Base-by-base conservation (phyloP, 1,284 basidiomycete species). In the Cutaneotrichosporon sp. region DNA sequence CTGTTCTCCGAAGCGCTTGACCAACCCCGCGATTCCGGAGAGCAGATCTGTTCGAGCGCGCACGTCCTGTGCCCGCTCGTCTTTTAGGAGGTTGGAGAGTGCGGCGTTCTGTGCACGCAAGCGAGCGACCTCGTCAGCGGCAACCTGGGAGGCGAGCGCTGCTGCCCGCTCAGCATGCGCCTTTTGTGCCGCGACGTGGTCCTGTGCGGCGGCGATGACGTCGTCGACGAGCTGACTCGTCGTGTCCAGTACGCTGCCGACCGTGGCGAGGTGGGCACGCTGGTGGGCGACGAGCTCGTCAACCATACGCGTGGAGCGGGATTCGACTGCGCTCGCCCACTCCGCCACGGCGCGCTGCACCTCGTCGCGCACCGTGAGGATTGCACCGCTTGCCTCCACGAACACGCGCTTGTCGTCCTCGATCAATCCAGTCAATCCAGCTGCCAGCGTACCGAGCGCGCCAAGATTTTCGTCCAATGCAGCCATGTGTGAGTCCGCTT, bases 21-120 rank as follows among this genome's bases (percentile, higher is more conserved):
- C 81, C 66, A 93, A 82, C 7, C 82, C 82, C 0, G 89, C 88
- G 62, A 96, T 84, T 42, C 87, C 87, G 55, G 88, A 84, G 49
- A 92, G 80, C 7, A 96, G 79, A 55, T 90, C 88, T 46, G 88
- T 86, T 68, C 88, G 89, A 2, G 89, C 85, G 58, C 84, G 85
- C 32, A 87, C 85, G 0, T 87, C 85, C 67, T 86, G 89, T 6
- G 79, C 74, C 73, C 85, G 86, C 78, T 95, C 90, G 5, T 85
- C 80, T 66, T 87, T 85, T 4, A 95, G 80, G 65, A 91, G 81
- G 30, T 83, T 82, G 1, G 81, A 78, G 34, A 97, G 83, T 1
- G 84, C 77, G n/a, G 83, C 82, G 72, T 95, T 95, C 75, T 94
- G 91, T 56, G 85, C 82, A 65, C 85, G 85, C 22, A 96, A 82